These are phyloP conservation scores for Trichoderma parareesei DNA, from an alignment of 495 filamentous ascomycete genomes.

Conservation along the genomic window DNA sequence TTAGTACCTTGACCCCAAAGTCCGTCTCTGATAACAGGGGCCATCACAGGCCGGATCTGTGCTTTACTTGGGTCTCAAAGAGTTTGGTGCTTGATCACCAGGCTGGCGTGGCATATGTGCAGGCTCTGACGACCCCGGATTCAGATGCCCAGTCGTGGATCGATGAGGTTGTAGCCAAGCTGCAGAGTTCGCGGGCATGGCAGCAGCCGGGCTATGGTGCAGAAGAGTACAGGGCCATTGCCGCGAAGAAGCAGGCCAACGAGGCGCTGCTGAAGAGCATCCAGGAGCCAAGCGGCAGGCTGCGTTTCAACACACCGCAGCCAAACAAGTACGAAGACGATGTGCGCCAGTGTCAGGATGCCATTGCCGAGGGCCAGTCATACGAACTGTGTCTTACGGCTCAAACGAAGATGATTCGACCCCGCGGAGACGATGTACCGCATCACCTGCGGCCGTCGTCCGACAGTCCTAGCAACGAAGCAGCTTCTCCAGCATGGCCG, in stretches of 20 bases:
- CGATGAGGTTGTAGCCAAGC: slow-evolving; percentile 22
- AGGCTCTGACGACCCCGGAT: slow-evolving; percentile 40
- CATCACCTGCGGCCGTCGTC: background rate
- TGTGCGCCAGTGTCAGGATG: slow-evolving; percentile 60
- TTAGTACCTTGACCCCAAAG: slow-evolving; percentile 24
- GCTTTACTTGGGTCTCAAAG: slow-evolving; percentile 66
- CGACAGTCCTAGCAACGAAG: background rate
- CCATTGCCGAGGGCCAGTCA: slow-evolving; percentile 70
- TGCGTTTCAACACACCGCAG: slow-evolving; percentile 32
- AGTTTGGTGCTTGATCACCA: slow-evolving; percentile 76
- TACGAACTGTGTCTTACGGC: slow-evolving; percentile 91
- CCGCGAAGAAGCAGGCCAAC: background rate
- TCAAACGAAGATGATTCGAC: slow-evolving; percentile 44
- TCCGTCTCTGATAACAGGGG: slow-evolving; percentile 17
- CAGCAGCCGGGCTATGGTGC: background rate
- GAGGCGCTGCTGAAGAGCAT: slow-evolving; percentile 15
- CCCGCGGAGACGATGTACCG: slow-evolving; percentile 11
- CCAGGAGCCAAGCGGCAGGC: background rate
- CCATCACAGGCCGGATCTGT: slow-evolving; percentile 62
- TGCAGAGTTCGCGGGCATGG: slow-evolving; percentile 17
- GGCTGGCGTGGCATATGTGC: slow-evolving; percentile 52
- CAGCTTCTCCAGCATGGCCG: slow-evolving; percentile 5
- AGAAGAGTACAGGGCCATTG: background rate
- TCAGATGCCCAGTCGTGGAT: slow-evolving; percentile 31
- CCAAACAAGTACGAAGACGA: slow-evolving; percentile 52